Base-by-base conservation (phyloP, 352 stramenopile genomes). In the Plasmopara muralis region DNA sequence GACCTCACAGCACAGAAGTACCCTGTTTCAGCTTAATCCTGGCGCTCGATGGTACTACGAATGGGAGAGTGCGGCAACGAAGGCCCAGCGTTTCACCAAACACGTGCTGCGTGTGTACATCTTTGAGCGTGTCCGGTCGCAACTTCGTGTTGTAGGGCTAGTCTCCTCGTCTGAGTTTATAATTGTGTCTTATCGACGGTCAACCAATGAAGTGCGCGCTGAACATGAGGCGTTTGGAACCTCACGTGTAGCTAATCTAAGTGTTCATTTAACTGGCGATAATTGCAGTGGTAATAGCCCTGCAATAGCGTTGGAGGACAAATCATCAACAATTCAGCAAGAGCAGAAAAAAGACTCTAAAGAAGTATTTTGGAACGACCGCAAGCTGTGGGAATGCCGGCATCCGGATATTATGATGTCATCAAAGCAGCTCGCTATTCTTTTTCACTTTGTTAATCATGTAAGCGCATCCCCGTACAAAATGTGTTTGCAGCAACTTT, bases 31-130 rank as follows among this genome's bases (percentile, higher is more conserved):
- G 58, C 74, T 87, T 65, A 87, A 85, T 43, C 40, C 70, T 0
- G 56, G 68, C 15, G 72, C 71, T 14, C 57, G 72, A 13, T 87
- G 77, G 77, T 87, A 85, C 56, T 87, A 87, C 60, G 65, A 84
- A 35, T 87, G 77, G 77, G 77, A 83, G 40, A 85, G 74, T 48
- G 77, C 62, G 1, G 72, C 74, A 37, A 87, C 64, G 13, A 85
- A 84, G 51, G 67, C 68, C 2, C 77, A 84, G 44, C 68, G 77
- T 9, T 80, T 83, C 52, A 85, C 68, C 14, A 74, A 79, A 53
- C 77, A 87, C 55, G 68, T 80, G 29, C 66, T 87, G 29, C 60
- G 66, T 3, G 68, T 72, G 30, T 87, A 85, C 51, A 62, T 85
- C 3, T 70, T 87, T 38, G 54, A 80, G 59, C 58, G 50, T 4